These are phyloP conservation scores for Leccinum rimulosum DNA, from an alignment of 768 basidiomycete genomes.

Conservation along the genomic window DNA sequence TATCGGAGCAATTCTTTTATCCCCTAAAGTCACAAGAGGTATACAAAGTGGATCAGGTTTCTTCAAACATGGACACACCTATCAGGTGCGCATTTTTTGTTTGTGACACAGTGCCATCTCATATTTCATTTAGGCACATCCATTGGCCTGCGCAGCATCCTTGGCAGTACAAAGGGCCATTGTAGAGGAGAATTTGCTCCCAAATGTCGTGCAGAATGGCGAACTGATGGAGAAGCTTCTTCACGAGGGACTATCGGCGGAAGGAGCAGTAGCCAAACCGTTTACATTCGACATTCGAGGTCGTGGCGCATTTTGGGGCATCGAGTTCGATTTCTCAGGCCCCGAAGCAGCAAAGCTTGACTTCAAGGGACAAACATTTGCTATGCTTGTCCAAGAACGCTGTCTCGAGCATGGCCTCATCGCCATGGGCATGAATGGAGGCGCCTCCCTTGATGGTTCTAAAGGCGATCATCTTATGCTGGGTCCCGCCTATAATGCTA, in stretches of 20 bases:
- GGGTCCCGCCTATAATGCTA: constrained; percentile 80
- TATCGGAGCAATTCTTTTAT: constrained; percentile 81
- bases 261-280: constrained; percentile 57
- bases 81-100: constrained; percentile 48
- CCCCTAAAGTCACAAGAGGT: constrained; percentile 65
- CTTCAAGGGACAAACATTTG: constrained; percentile 56
- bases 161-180: constrained; percentile 81
- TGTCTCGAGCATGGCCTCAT: constrained; percentile 66
- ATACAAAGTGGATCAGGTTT: constrained; percentile 66
- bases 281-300: constrained; percentile 81
- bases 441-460: constrained; percentile 64
- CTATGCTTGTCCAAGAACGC: constrained; percentile 66
- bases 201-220: constrained; percentile 59
- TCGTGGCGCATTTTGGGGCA: constrained; percentile 77
- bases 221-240: constrained; percentile 59
- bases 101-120: background rate
- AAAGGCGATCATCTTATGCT: constrained; percentile 73
- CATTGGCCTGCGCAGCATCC: constrained; percentile 73
- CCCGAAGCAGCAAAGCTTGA: constrained; percentile 42
- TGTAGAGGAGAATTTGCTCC: constrained; percentile 64
- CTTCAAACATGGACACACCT: constrained; percentile 86
- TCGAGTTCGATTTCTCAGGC: constrained; percentile 73
- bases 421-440: constrained; percentile 73
- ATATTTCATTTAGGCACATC: constrained; percentile 52
- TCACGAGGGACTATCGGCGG: constrained; percentile 48